A percentile compares a stretch with the other conserved stretches of the same genome.
Evolutionary conservation across 163 green algal genomes (phyloP).

Genomic region (Scenedesmus sp.): DNA sequence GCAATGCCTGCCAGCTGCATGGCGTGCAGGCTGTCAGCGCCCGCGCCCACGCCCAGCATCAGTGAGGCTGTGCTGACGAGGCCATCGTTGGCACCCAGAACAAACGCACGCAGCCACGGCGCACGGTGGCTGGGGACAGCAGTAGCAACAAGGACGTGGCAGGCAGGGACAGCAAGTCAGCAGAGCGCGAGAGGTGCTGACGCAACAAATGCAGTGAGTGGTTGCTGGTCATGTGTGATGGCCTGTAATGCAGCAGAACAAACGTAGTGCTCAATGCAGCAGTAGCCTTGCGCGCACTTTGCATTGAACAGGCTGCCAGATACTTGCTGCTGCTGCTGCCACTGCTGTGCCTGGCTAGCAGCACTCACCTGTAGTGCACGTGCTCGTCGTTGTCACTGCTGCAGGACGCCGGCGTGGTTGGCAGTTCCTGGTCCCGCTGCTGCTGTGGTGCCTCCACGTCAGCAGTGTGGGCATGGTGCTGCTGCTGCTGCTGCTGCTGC

Average conservation of each 20-base stretch:
- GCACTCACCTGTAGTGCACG: constrained; percentile 19
- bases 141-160: not conserved
- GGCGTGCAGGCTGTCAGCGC: constrained; percentile 1
- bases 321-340: not conserved
- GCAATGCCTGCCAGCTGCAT: constrained; percentile 67
- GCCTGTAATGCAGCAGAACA: not conserved
- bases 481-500: constrained; percentile 6
- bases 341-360: not conserved
- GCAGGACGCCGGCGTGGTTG: not conserved
- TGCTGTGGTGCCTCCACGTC: not conserved
- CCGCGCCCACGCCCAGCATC: constrained; percentile 82
- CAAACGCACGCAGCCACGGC: constrained; percentile 82
- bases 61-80: constrained; percentile 84
- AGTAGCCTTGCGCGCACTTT: not conserved
- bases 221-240: no score
- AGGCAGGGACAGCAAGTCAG: not conserved
- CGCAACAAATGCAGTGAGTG: not conserved
- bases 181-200: not conserved
- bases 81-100: constrained; percentile 80
- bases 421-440: not conserved
- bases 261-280: not conserved
- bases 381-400: constrained; percentile 22
- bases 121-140: constrained; percentile 54
- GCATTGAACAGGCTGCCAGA: not conserved
- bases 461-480: not conserved